Evolutionary conservation across 2,329 filamentous ascomycete genomes (phyloP).

Genomic region (Chaetomiaceae sp.): DNA sequence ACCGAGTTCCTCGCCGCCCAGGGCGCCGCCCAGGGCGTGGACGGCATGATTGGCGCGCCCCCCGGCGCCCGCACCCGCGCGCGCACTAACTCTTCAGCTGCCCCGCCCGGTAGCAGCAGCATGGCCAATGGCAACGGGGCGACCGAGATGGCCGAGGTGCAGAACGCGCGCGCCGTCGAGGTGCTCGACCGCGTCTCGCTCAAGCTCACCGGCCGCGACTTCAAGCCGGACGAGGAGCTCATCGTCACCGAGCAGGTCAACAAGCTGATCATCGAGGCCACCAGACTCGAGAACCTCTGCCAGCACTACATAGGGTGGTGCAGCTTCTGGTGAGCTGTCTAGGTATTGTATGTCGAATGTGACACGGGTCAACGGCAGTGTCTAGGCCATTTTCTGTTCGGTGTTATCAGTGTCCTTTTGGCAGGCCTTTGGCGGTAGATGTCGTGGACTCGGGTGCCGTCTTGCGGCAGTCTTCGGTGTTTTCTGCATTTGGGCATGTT

Average conservation of each 20-base stretch:
- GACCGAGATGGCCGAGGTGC: slow-evolving; percentile 61
- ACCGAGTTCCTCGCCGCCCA: slow-evolving; percentile 50
- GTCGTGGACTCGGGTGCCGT: too few relatives aligned
- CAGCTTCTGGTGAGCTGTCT: slow-evolving; percentile 72
- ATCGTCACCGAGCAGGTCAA: slow-evolving; percentile 85
- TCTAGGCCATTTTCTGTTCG: too few relatives aligned
- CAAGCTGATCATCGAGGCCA: slow-evolving; percentile 89
- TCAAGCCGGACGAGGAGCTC: slow-evolving; percentile 79
- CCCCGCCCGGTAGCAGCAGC: slow-evolving; percentile 30
- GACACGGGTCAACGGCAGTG: too few relatives aligned
- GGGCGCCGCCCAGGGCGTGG: slow-evolving; percentile 27
- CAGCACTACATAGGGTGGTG: slow-evolving; percentile 99
- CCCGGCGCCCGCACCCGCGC: slow-evolving; percentile 46
- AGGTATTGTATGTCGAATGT: neutral
- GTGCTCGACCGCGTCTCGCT: slow-evolving; percentile 88
- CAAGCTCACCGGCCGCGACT: slow-evolving; percentile 91
- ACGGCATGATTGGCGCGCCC: slow-evolving; percentile 39
- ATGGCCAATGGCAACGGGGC: slow-evolving; percentile 34
- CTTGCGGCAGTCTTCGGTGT: too few relatives aligned
- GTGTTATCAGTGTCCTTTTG: too few relatives aligned
- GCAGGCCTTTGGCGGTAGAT: too few relatives aligned
- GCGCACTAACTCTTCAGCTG: slow-evolving; percentile 53
- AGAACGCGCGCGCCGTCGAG: slow-evolving; percentile 88
- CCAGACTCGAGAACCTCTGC: slow-evolving; percentile 93
- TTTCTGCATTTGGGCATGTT: too few relatives aligned